Evolutionary conservation across 2,329 filamentous ascomycete genomes (phyloP), one percentile per base, ranked within the genome.

Genomic region (Mycosphaerella arachidis): DNA sequence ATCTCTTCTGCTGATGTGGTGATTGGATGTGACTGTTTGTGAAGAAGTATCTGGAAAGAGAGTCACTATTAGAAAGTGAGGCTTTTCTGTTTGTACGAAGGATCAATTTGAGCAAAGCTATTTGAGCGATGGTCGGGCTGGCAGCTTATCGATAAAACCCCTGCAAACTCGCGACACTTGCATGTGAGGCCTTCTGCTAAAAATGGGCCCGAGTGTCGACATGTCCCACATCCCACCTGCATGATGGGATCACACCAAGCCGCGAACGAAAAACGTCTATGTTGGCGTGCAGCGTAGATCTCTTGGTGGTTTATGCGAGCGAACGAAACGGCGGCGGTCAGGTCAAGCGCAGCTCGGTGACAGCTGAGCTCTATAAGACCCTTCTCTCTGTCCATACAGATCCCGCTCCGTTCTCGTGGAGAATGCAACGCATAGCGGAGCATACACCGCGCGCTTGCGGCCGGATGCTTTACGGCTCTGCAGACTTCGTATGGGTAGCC

Each of bases 1-100:
- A 79, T 78, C 48, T 7, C 66, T 12, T 48, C 18, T 56, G 54
- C 10, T 33, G 54, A 20, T 43, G 18, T 43, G 33, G 7, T 24
- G 6, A 12, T 6, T n/a, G 24, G 9, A 9, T 54, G 20, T 43
- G 31, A 54, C 29, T 1, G 29, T 54, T 16, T 8, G 35, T 9
- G 30, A 29, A 54, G 4, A 2, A n/a, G 37, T 16, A 16, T 16
- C 12, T 16, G 52, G 33, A 24, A 24, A 16, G 24, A 16, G 33
- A 20, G 18, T n/a, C 16, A 13, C 3, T 31, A 33, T 7, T 53
- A 7, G 13, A 18, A 27, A 13, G 52, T 54, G 31, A 37, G 52
- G 20, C 43, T 30, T 40, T 31, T 27, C n/a, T 54, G 52, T 54
- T 40, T 13, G 5, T n/a, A 54, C 16, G 52, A 27, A 40, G 4